Evolutionary conservation across 805 yeast species (phyloP).

Genomic region (Monosporozyma yasuniensis): DNA sequence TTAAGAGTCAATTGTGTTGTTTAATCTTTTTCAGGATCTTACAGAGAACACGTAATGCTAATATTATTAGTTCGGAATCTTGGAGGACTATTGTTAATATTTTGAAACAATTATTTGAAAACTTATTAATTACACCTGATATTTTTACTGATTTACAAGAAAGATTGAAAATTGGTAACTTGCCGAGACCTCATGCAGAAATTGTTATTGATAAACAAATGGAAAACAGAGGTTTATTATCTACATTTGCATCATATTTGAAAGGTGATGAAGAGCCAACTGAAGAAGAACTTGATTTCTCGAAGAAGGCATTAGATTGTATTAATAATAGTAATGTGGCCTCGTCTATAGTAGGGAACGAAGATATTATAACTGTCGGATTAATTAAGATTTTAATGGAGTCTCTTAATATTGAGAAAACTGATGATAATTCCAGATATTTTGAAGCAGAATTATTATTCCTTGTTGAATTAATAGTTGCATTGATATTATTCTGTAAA

Average conservation of each 20-base stretch:
- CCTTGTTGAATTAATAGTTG: conserved; percentile 35
- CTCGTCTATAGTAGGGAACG: conserved; percentile 44
- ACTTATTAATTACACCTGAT: conserved; percentile 60
- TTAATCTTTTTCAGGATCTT: conserved; percentile 77
- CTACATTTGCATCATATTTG: conserved; percentile 85
- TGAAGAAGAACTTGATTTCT: conserved; percentile 82
- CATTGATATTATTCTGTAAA: conserved; percentile 22
- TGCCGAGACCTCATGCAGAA: conserved; percentile 59
- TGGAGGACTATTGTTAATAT: conserved; percentile 59
- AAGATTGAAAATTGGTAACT: conserved; percentile 40
- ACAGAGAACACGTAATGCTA: conserved; percentile 44
- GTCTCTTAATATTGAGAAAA: conserved; percentile 29
- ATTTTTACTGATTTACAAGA: conserved; percentile 57
- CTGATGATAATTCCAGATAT: conserved; percentile 28
- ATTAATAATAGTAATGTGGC: conserved; percentile 58
- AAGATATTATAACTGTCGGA: conserved; percentile 24
- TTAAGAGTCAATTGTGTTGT: conserved; percentile 83
- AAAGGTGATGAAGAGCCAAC: conserved; percentile 95
- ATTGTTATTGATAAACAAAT: conserved; percentile 54
- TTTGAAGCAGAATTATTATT: conserved; percentile 43
- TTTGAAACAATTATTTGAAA: conserved; percentile 57
- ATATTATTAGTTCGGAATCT: conserved; percentile 31
- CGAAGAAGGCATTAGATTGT: conserved; percentile 77
- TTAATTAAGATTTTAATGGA: conserved; percentile 31
- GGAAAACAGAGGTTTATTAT: conserved; percentile 70